Evolutionary conservation across 2,329 filamentous ascomycete genomes (phyloP).

Genomic region (Trichoderma sp.): DNA sequence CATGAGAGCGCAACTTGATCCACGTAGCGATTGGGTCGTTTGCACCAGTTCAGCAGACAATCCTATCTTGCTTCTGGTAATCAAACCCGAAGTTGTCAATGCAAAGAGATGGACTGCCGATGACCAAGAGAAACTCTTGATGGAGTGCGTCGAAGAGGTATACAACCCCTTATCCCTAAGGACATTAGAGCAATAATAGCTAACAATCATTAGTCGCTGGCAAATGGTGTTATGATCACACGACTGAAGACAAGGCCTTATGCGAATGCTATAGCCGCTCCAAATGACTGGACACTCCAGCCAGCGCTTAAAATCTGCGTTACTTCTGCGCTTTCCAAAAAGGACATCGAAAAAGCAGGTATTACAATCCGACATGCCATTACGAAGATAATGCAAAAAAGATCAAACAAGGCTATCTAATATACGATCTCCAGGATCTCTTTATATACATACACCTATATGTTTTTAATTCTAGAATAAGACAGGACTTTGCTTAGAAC

Average conservation of each 20-base stretch:
- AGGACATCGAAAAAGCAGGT: conserved; percentile 94
- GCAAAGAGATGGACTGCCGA: conserved; percentile 66
- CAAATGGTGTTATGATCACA: conserved; percentile 87
- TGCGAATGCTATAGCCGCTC: conserved; percentile 59
- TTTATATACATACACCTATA: neutral
- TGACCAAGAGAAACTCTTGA: conserved; percentile 82
- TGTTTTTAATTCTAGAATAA: neutral
- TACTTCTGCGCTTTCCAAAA: conserved; percentile 83
- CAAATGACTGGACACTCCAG: conserved; percentile 66
- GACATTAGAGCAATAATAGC: neutral
- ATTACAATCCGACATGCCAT: conserved; percentile 86
- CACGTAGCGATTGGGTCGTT: conserved; percentile 87
- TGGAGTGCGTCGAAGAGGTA: conserved; percentile 97
- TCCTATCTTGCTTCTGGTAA: conserved; percentile 77
- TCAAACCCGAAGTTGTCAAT: conserved; percentile 81
- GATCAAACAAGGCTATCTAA: conserved; percentile 43
- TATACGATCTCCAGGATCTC: neutral
- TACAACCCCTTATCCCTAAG: conserved; percentile 33
- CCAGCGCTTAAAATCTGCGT: conserved; percentile 91
- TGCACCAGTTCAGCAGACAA: conserved; percentile 83
- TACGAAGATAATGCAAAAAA: conserved; percentile 81
- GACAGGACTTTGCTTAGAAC: neutral
- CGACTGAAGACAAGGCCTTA: conserved; percentile 78
- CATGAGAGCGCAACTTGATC: conserved; percentile 86
- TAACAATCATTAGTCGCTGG: conserved; percentile 62